Evolutionary conservation across 805 yeast genomes (phyloP), one percentile per base, ranked within the genome.

Genomic region (Cyberlindnera petersonii): DNA sequence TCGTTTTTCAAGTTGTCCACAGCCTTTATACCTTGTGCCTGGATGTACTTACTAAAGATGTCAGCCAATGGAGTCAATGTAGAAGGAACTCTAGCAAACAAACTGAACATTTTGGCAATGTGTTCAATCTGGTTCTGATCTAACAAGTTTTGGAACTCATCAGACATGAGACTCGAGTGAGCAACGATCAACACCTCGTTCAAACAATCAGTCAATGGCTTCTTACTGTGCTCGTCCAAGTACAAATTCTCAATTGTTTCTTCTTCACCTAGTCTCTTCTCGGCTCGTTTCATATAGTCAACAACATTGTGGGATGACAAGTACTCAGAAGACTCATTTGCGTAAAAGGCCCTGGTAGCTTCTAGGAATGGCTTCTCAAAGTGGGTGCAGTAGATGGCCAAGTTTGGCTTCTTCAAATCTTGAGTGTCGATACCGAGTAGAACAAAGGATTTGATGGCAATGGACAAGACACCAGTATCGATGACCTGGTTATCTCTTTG

Each of bases 261-360:
- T 63, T 93, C 98, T 58, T 88, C 96, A 26, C 74, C 75, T 35
- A 94, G 75, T 45, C 97, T 73, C 37, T 75, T 72, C 51, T 85
- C 88, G 27, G 96, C 95, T 59, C 82, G 86, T 44, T 75, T 77
- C 75, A 93, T 80, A 65, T 93, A 93, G 55, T 87, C 95, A 18
- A 89, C 91, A 34, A 91, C 91, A 48, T 87, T 83, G 60, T 88
- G 84, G 22, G 76, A 74, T 4, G 72, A 63, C 43, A 93, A 68
- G 58, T 79, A 88, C 30, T 69, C 71, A 14, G 66, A 64, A 27
- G 93, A 79, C 61, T 88, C 96, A 31, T 68, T 68, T 17, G 69
- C 65, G 63, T 86, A 87, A 58, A 79, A 86, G 26, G 71, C 74
- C 40, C 68, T 72, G 2, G 93, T 82, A 37, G 77, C 80, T 18